Evolutionary conservation across 176 grass and related monocot species (phyloP).

Genomic region (Zizania latifolia): DNA sequence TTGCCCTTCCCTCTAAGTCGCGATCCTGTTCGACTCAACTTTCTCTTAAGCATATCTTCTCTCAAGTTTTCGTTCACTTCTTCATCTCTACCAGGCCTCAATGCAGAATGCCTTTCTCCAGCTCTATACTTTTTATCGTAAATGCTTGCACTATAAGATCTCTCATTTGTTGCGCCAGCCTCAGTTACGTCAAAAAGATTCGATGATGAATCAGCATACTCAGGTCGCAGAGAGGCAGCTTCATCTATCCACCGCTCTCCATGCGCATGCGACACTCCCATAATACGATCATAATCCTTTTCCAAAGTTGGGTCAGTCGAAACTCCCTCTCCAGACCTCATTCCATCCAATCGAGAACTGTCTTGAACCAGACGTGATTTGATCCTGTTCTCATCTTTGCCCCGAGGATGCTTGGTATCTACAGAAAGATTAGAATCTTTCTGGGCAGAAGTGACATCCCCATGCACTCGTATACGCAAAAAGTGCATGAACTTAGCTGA

Average conservation of each 20-base stretch:
- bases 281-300: conserved; percentile 28
- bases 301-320: conserved; percentile 24
- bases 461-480: conserved; percentile 68
- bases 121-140: conserved; percentile 35
- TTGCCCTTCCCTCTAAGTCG: conserved; percentile 58
- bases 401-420: conserved; percentile 47
- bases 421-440: conserved; percentile 56
- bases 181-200: conserved; percentile 28
- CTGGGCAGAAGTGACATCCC: conserved; percentile 46
- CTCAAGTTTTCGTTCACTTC: conserved; percentile 35
- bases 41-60: conserved; percentile 46
- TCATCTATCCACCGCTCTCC: conserved; percentile 43
- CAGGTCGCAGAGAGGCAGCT: conserved; percentile 17
- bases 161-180: conserved; percentile 30
- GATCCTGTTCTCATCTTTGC: conserved; percentile 60
- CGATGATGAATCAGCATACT: conserved; percentile 37
- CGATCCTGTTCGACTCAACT: conserved; percentile 28
- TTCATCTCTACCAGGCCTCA: conserved; percentile 27
- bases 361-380: conserved; percentile 54
- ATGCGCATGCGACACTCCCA: conserved; percentile 36
- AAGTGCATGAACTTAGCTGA: conserved; percentile 89
- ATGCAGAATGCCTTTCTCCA: conserved; percentile 26
- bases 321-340: conserved; percentile 31
- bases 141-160: conserved; percentile 18
- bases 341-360: conserved; percentile 31